These are phyloP conservation scores for Friedmanniomyces simplex DNA, from an alignment of 495 filamentous ascomycete species.

Conservation along the genomic window DNA sequence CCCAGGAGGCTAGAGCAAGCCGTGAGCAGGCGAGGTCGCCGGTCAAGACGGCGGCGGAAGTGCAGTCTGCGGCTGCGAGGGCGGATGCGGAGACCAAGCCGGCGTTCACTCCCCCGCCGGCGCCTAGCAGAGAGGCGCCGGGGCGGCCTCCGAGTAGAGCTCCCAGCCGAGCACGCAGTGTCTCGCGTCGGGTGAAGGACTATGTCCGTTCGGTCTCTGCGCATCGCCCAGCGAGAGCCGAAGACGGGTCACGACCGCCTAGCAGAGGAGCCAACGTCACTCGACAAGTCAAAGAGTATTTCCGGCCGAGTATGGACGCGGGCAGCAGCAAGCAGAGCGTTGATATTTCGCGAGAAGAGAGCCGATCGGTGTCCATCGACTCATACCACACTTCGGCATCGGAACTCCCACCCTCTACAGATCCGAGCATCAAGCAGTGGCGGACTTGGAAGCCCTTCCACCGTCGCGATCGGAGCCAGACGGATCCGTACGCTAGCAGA, in stretches of 20 bases:
- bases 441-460: background rate
- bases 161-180: constrained; percentile 12
- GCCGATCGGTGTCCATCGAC: constrained; percentile 7
- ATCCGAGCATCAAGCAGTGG: background rate
- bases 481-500: constrained; percentile 4
- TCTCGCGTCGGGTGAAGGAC: constrained; percentile 8
- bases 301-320: constrained; percentile 21
- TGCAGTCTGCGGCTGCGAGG: background rate
- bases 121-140: background rate
- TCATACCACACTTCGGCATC: constrained; percentile 8
- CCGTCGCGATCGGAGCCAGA: background rate
- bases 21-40: background rate
- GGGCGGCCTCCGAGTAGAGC: background rate
- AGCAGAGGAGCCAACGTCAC: constrained; percentile 23
- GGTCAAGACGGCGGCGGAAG: background rate
- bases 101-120: background rate
- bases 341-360: background rate
- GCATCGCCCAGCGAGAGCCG: constrained; percentile 2
- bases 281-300: constrained; percentile 25
- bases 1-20: background rate
- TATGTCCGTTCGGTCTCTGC: constrained; percentile 8
- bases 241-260: constrained; percentile 8
- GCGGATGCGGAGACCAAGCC: background rate
- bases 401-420: background rate
- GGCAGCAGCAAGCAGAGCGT: constrained; percentile 15